Conservation (phyloP, 2,329 filamentous ascomycete genomes). For the Scedosporium dehoogii region DNA sequence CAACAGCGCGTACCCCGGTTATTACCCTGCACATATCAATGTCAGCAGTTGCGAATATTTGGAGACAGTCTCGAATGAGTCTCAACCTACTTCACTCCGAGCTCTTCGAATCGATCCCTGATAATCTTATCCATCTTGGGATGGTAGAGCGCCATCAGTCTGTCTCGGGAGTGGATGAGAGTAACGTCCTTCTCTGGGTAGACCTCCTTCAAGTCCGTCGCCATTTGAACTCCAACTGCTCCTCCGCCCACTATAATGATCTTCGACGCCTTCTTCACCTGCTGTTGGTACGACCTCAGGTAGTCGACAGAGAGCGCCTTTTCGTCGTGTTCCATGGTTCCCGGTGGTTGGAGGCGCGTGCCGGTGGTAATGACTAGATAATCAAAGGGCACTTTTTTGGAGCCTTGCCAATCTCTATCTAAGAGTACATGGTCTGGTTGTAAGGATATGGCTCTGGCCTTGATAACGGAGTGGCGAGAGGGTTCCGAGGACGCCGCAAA, state of each 20-base stretch:
- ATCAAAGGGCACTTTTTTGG: slow-evolving; percentile 14
- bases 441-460: slow-evolving; percentile 7
- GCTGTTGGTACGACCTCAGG: slow-evolving; percentile 34
- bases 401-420: slow-evolving; percentile 12
- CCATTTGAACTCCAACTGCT: slow-evolving; percentile 52
- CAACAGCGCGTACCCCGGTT: background rate
- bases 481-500: slow-evolving; percentile 17
- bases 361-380: slow-evolving; percentile 7
- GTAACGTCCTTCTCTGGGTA: slow-evolving; percentile 47
- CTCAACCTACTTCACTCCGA: slow-evolving; percentile 39
- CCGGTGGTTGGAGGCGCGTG: background rate
- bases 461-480: background rate
- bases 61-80: slow-evolving; percentile 29
- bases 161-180: slow-evolving; percentile 45
- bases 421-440: slow-evolving; percentile 19
- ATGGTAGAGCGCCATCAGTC: slow-evolving; percentile 42
- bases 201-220: slow-evolving; percentile 44
- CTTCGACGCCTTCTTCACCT: slow-evolving; percentile 29
- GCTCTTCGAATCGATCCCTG: slow-evolving; percentile 28
- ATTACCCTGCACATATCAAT: background rate
- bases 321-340: slow-evolving; percentile 15
- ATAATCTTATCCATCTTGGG: slow-evolving; percentile 28
- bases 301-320: slow-evolving; percentile 30
- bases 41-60: slow-evolving; percentile 18
- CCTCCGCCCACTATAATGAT: slow-evolving; percentile 48